Evolutionary conservation across 176 grass and related monocot species (phyloP), one percentile per base, ranked within the genome.

Genomic region (Guadua angustifolia): DNA sequence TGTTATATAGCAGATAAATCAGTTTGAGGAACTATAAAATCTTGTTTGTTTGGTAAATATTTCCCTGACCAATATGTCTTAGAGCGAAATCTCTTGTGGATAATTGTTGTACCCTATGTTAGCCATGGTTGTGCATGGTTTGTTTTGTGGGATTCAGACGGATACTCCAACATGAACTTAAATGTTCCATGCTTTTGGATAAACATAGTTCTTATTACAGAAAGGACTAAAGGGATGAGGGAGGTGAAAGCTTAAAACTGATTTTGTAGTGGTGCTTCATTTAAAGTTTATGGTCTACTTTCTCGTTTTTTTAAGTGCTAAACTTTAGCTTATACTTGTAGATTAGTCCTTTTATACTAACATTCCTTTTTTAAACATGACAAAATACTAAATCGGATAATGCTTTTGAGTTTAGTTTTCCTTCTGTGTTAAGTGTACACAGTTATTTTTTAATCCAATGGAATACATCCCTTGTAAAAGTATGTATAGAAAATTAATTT

Each of bases 81-180:
- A 63, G 13, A 22, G 15, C 13, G 0, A 25, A n/a, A 69, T 77
- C 35, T 44, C 18, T 40, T 45, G 12, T 33, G n/a, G 43, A 9
- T 81, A 86, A 24, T 14, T 35, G 10, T 24, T 56, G 16, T 73
- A 55, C 35, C n/a, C 38, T 38, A 66, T 73, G 33, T 64, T 51
- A 15, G 43, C 46, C n/a, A 21, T 14, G 18, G 73, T 66, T 79
- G 33, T 67, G 68, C 19, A 42, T 72, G 22, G 40, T 57, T 79
- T 80, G 62, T 80, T 80, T 66, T 66, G 46, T 44, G 42, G 69
- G 53, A 79, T 78, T 63, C 52, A 22, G n/a, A 49, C 6, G 16
- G 59, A 77, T 71, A 78, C 77, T 83, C 46, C 6, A 8, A 19
- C 33, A 47, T 58, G 52, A 8, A 49, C 50, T 79, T 38, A 82